Evolutionary conservation across 306 rosid species (phyloP).

Genomic region (Citrullus mucosospermus): DNA sequence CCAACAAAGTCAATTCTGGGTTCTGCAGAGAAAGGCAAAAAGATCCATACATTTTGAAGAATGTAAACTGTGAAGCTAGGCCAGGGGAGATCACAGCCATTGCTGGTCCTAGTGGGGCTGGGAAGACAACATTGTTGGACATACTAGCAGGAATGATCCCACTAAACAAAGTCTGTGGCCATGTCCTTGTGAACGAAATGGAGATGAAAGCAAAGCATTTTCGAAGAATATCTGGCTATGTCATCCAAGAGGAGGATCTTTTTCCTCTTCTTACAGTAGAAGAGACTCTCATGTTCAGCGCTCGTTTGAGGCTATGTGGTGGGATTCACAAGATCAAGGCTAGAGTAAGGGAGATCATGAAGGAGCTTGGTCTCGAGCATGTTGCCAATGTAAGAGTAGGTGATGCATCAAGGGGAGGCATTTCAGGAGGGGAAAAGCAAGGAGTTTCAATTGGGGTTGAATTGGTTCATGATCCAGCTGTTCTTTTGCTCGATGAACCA

Average conservation of each 20-base stretch:
- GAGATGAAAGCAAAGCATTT: conserved; percentile 23
- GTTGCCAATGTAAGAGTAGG: conserved; percentile 22
- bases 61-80: conserved; percentile 28
- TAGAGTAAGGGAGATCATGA: conserved; percentile 22
- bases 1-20: conserved; percentile 2
- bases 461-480: conserved; percentile 30
- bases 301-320: conserved; percentile 22
- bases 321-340: conserved; percentile 15
- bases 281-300: conserved; percentile 31
- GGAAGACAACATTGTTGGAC: conserved; percentile 33
- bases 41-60: conserved; percentile 20
- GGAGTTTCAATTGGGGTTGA: conserved; percentile 33
- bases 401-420: conserved; percentile 16
- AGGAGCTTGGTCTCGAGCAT: conserved; percentile 30
- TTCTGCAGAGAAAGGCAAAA: conserved; percentile 9
- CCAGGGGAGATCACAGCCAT: conserved; percentile 34
- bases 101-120: conserved; percentile 41
- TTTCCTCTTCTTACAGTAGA: conserved; percentile 31
- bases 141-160: conserved; percentile 30
- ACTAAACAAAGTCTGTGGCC: conserved; percentile 14
- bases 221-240: conserved; percentile 33
- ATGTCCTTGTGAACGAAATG: conserved; percentile 25
- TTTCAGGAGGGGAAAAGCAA: conserved; percentile 34
- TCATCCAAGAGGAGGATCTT: conserved; percentile 28
- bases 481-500: conserved; percentile 36